Conservation (phyloP, 169 alveolate species). For the Plasmodium adleri region DNA sequence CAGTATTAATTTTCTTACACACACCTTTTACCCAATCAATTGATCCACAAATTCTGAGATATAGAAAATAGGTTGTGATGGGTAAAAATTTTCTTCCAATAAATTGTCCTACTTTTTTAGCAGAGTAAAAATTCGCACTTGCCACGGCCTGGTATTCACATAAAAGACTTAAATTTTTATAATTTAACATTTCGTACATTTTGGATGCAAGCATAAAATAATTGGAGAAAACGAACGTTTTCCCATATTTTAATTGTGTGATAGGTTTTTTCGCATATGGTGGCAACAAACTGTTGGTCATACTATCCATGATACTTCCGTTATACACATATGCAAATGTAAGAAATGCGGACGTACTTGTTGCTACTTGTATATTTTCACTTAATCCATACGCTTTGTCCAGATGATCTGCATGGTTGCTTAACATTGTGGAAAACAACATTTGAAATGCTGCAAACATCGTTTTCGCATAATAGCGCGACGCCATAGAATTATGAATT, state of each 20-base stretch:
- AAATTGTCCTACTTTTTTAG: conserved; percentile 15
- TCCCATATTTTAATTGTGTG: too few relatives aligned
- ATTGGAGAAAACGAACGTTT: conserved; percentile 34
- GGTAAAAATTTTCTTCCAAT: conserved; percentile 11
- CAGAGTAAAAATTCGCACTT: conserved; percentile 12
- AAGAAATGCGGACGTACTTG: too few relatives aligned
- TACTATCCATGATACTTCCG: too few relatives aligned
- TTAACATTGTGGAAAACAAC: conserved; percentile 11
- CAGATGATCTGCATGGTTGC: too few relatives aligned
- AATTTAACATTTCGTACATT: conserved; percentile 13
- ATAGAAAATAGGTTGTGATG: background rate
- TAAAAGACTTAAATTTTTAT: conserved; percentile 33
- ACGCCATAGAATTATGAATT: conserved; percentile 31
- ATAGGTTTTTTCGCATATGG: too few relatives aligned
- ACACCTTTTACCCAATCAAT: too few relatives aligned
- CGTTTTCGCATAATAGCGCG: conserved; percentile 27
- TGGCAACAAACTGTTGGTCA: too few relatives aligned
- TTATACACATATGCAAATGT: too few relatives aligned
- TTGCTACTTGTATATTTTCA: too few relatives aligned
- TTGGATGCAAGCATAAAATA: conserved; percentile 6
- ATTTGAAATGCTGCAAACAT: conserved; percentile 27
- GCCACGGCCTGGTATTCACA: conserved; percentile 44
- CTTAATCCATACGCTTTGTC: too few relatives aligned
- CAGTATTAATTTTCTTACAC: too few relatives aligned
- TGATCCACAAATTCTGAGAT: background rate